Evolutionary conservation across 345 rosid genomes (phyloP).

Genomic region (Acer yangbiense): DNA sequence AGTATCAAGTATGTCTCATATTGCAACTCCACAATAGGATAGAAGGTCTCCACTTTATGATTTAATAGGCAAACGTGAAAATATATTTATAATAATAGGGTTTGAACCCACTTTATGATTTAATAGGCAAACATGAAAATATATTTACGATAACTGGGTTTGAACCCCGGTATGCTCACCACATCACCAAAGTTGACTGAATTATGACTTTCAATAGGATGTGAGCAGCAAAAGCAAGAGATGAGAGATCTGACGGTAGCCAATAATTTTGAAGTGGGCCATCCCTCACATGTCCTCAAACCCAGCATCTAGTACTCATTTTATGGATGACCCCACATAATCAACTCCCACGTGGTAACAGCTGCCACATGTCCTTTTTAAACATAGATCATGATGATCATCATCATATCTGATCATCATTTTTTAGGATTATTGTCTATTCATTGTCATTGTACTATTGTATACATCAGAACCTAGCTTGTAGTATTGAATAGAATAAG

Average conservation of each 20-base stretch:
- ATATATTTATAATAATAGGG: too few relatives aligned
- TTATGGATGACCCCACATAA: slow-evolving; percentile 5
- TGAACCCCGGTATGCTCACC: too few relatives aligned
- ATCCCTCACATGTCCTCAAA: slow-evolving; percentile 7
- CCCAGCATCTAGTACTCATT: background rate
- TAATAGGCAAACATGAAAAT: too few relatives aligned
- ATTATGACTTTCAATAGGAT: too few relatives aligned
- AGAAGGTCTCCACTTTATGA: too few relatives aligned
- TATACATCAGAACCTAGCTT: background rate
- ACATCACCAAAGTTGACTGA: too few relatives aligned
- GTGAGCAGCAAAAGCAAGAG: background rate
- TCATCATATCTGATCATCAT: background rate
- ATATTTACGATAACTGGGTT: too few relatives aligned
- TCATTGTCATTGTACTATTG: background rate
- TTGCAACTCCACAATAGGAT: too few relatives aligned
- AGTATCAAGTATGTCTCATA: too few relatives aligned
- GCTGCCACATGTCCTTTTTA: background rate
- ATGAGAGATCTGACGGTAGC: background rate
- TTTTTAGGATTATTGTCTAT: background rate
- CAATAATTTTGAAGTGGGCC: slow-evolving; percentile 14
- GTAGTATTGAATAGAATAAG: background rate
- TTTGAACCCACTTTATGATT: too few relatives aligned
- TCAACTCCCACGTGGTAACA: slow-evolving; percentile 19
- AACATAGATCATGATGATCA: background rate
- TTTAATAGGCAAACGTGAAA: too few relatives aligned